Evolutionary conservation across 176 grass and related monocot genomes (phyloP).

Genomic region (Rhynchospora pubera): DNA sequence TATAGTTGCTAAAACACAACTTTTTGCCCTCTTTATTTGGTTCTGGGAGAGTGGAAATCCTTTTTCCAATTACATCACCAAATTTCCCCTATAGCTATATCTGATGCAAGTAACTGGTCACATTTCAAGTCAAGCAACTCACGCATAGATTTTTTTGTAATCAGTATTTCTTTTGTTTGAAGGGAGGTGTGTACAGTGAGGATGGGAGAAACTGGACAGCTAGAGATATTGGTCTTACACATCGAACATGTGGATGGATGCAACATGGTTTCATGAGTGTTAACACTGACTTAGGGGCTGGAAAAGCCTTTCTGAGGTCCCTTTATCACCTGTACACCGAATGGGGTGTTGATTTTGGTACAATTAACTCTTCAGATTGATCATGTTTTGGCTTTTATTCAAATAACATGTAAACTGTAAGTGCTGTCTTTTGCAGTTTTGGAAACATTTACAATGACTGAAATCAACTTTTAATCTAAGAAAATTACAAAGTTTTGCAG

Average conservation of each 20-base stretch:
- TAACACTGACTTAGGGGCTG: slow-evolving; percentile 65
- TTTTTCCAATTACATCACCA: not conserved
- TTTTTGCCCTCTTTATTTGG: too few species aligned
- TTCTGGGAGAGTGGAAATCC: not conserved
- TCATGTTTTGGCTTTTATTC: not conserved
- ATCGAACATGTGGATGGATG: slow-evolving; percentile 80
- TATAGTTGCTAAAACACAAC: too few species aligned
- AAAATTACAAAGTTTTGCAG: not conserved
- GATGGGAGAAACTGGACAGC: slow-evolving; percentile 48
- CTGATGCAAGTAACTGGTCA: not conserved
- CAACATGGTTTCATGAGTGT: slow-evolving; percentile 83
- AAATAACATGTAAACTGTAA: not conserved
- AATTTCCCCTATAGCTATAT: not conserved
- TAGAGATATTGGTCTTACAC: slow-evolving; percentile 58
- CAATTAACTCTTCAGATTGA: not conserved
- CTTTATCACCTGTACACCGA: slow-evolving; percentile 70
- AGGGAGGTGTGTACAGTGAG: slow-evolving; percentile 57
- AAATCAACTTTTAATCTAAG: not conserved
- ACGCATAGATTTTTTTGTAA: not conserved
- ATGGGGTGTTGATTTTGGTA: slow-evolving; percentile 98
- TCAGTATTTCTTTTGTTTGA: slow-evolving; percentile 10
- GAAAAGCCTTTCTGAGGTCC: slow-evolving; percentile 76
- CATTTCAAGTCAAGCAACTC: not conserved
- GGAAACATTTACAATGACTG: not conserved
- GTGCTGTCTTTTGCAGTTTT: not conserved